Evolutionary conservation across 768 basidiomycete species (phyloP), one percentile per base, ranked within the genome.

Genomic region (Macrolepiota fuliginosa): DNA sequence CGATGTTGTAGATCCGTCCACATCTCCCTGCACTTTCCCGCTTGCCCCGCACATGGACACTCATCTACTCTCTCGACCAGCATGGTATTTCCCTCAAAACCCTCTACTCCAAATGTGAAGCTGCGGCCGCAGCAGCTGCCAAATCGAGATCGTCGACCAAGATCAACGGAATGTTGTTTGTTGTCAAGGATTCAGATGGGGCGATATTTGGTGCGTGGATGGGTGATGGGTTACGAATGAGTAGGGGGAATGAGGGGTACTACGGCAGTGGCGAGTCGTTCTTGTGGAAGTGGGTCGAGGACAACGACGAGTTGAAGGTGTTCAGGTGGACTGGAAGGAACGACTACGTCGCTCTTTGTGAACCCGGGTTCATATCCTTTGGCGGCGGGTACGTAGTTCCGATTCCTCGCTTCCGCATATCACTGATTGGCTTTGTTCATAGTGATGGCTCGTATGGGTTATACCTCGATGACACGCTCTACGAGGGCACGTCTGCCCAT

Each of bases 221-320:
- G 55, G 89, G 87, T 51, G 93, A 96, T 52, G 88, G 87, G 0
- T 74, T 94, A 25, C 74, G 74, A 59, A 67, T 78, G 45, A 85
- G 83, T 50, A 83, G 82, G 56, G 84, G 85, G 39, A 86, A 85
- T 5, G 81, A 83, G 42, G 81, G 77, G 2, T 96, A 94, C 73
- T 94, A 88, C 67, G 96, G 96, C 0, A 88, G 88, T 58, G 96
- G 96, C 6, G 95, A 96, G 66, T 92, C 92, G 91, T 96, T 96
- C 71, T 69, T 95, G 35, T 95, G 91, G 91, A 85, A 81, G 61
- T 82, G 85, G 64, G 73, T 77, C 7, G 76, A 56, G 19, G n/a
- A 37, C 1, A n/a, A 77, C 54, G 74, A 70, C 3, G 72, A 71
- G 3, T 68, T 94, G 45, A 77, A 84, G 27, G 81, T 92, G 29